phyloP scores from a whole-genome alignment of 805 yeast genomes.

The Zygotorulaspora danielsina region DNA sequence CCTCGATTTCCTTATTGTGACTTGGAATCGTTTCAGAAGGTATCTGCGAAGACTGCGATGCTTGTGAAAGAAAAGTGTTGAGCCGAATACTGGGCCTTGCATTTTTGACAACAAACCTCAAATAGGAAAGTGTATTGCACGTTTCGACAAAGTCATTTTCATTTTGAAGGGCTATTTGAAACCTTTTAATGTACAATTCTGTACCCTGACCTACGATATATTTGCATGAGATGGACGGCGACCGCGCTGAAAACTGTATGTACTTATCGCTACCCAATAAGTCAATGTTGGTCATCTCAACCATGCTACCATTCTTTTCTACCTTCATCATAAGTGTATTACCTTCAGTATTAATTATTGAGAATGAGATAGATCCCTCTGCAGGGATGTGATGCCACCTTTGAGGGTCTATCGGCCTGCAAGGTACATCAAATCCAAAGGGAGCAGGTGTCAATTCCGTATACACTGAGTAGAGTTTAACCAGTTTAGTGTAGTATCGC shows the following conservation, averaged over 20 bases:
- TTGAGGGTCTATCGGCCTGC: slow-evolving; percentile 10
- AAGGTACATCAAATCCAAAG: slow-evolving; percentile 21
- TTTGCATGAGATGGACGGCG: slow-evolving; percentile 31
- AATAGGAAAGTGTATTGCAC: slow-evolving; percentile 1
- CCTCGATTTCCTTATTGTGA: too few species aligned
- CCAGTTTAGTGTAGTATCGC: slow-evolving; percentile 2
- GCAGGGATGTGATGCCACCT: slow-evolving; percentile 25
- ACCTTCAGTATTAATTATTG: slow-evolving; percentile 3
- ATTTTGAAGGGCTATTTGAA: slow-evolving; percentile 24
- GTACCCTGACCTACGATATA: slow-evolving; percentile 15
- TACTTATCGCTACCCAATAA: slow-evolving; percentile 4
- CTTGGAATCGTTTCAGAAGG: too few species aligned
- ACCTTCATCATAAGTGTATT: slow-evolving; percentile 4
- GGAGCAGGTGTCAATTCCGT: slow-evolving; percentile 20
- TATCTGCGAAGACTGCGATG: neutral
- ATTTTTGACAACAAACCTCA: slow-evolving; percentile 15
- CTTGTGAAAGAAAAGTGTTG: neutral
- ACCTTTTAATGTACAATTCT: slow-evolving; percentile 18
- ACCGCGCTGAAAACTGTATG: slow-evolving; percentile 25
- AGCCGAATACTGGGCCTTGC: slow-evolving; percentile 10
- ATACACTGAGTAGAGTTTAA: slow-evolving; percentile 23
- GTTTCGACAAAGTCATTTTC: slow-evolving; percentile 15
- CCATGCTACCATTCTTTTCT: slow-evolving; percentile 4
- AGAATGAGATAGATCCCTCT: slow-evolving; percentile 7
- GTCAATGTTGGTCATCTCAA: slow-evolving; percentile 7